Base-by-base conservation (phyloP, 495 filamentous ascomycete genomes). In the Chaetomium tenue region DNA sequence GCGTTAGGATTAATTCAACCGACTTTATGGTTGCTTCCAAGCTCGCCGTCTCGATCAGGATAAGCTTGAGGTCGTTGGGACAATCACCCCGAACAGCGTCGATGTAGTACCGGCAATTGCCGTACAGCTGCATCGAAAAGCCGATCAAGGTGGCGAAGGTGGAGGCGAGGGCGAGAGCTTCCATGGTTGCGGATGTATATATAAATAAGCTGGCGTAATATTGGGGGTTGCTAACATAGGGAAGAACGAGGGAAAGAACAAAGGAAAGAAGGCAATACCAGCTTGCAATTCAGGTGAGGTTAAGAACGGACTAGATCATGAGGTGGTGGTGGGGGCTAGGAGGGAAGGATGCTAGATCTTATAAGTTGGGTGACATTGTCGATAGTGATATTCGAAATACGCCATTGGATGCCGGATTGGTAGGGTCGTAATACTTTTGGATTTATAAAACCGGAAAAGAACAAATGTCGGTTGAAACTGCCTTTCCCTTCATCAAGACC, bases 41-140 rank as follows among this genome's bases (percentile, higher is more conserved):
- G 42, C 61, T 57, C 13, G 42, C 20, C 7, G 54, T 52, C 54
- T 64, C 62, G 16, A 58, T 20, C 3, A 64, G 54, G 20, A 64
- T 58, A 15, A 51, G 26, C 22, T 30, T 58, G 0, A 64, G 18
- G 20, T 58, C 54, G n/a, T 20, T 58, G 1, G 53, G 55, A 16
- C 44, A 48, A 22, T 53, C 44, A n/a, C 46, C 46, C 22, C 42
- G 26, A 8, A 23, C 46, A 7, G 42, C 46, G 22, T 58, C 54
- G 30, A 58, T 42, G 47, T 40, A 64, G 20, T 20, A 58, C 46
- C 30, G 44, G 62, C 54, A 58, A 23, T 12, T 47, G 3, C 20
- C 26, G 12, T 40, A 61, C 18, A 61, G 22, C 30, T 61, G 46
- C 28, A 52, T 52, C 9, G 28, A 23, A 26, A 61, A 39, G 26